phyloP scores from a whole-genome alignment of 306 rosid species.

The Acacia acuminata region DNA sequence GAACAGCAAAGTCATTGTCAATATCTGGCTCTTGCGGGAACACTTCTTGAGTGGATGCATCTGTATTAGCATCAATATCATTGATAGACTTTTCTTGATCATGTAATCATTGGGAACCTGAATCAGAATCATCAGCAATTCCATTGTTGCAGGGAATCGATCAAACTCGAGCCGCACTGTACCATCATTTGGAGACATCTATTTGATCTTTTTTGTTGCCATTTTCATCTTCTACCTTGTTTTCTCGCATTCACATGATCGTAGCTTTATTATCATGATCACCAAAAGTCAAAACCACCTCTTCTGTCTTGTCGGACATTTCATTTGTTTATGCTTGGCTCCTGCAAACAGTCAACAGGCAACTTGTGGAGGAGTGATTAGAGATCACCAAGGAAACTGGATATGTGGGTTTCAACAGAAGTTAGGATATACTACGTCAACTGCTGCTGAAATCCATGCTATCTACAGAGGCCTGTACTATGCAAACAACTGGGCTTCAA shows the following conservation, averaged over 20 bases:
- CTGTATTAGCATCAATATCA: conserved; percentile 45
- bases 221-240: conserved; percentile 39
- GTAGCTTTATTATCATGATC: conserved; percentile 33
- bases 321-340: conserved; percentile 52
- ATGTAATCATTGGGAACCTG: conserved; percentile 40
- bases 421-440: too few relatives aligned
- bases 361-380: too few relatives aligned
- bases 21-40: conserved; percentile 40
- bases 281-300: conserved; percentile 58
- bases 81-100: conserved; percentile 43
- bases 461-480: too few relatives aligned
- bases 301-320: conserved; percentile 71
- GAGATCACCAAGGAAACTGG: too few relatives aligned
- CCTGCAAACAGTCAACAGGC: conserved; percentile 48
- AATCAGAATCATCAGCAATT: conserved; percentile 56
- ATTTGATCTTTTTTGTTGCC: conserved; percentile 45
- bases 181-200: conserved; percentile 50
- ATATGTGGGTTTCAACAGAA: too few relatives aligned
- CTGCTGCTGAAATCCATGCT: too few relatives aligned
- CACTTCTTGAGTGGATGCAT: conserved; percentile 51
- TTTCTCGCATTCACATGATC: conserved; percentile 39
- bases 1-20: conserved; percentile 45
- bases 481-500: too few relatives aligned
- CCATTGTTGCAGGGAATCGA: conserved; percentile 43
- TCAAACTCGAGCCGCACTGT: conserved; percentile 59